phyloP scores from a whole-genome alignment of 2,329 filamentous ascomycete genomes.

The Neofusicoccum umdonicola region DNA sequence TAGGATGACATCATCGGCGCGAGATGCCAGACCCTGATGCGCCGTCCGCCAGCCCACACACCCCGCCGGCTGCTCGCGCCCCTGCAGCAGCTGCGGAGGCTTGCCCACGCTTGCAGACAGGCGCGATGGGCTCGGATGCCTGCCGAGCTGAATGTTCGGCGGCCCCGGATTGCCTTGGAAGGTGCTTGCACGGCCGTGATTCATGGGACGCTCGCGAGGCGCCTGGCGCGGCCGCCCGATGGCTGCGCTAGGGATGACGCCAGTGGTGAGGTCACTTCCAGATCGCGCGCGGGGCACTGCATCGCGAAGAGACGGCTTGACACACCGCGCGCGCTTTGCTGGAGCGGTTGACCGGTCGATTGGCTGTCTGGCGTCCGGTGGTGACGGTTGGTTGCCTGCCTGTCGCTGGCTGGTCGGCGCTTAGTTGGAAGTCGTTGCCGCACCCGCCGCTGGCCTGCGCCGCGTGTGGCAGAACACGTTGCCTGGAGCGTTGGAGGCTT shows the following conservation, averaged over 20 bases:
- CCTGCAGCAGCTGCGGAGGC: neutral
- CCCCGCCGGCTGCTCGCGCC: neutral
- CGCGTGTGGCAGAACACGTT: neutral
- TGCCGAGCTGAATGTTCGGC: neutral
- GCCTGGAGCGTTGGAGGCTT: neutral
- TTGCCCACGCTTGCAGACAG: neutral
- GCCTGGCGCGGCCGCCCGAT: neutral
- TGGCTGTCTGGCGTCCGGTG: neutral
- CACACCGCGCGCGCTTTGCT: neutral
- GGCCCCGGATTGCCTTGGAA: neutral
- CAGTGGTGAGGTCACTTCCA: conserved; percentile 2
- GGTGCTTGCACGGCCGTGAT: neutral
- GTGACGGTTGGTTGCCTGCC: neutral
- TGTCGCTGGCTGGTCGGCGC: neutral
- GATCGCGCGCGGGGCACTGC: neutral
- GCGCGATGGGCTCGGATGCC: neutral
- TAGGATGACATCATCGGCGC: conserved; percentile 10
- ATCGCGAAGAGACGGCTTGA: neutral
- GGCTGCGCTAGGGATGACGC: neutral
- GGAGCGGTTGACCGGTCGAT: neutral
- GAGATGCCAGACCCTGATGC: neutral
- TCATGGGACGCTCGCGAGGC: neutral
- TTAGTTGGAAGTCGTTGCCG: neutral
- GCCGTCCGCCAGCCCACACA: neutral
- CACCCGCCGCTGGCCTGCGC: too few relatives aligned